phyloP scores from a whole-genome alignment of 768 basidiomycete genomes.

The Termitomyces sp. region DNA sequence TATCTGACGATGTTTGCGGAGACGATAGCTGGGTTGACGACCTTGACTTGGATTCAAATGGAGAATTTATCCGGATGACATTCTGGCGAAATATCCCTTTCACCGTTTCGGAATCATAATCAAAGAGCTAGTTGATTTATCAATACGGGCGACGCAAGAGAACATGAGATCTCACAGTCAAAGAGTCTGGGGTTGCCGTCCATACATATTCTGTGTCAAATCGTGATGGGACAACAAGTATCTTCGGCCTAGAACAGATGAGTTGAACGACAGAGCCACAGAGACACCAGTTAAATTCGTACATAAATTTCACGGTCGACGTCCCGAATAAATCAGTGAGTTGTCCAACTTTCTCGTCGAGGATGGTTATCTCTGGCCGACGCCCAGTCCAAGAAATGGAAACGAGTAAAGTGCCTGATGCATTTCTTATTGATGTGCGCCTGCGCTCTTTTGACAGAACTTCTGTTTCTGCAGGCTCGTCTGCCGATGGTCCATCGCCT shows the following conservation, averaged over 20 bases:
- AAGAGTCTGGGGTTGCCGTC: conserved; percentile 49
- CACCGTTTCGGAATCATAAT: conserved; percentile 42
- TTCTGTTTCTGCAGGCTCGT: no score
- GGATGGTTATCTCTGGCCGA: conserved; percentile 45
- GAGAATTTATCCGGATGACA: conserved; percentile 34
- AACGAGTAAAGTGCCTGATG: conserved; percentile 34
- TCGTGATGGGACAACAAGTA: conserved; percentile 56
- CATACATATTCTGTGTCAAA: conserved; percentile 58
- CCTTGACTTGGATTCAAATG: conserved; percentile 18
- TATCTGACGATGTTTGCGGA: conserved; percentile 14
- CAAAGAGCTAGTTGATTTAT: conserved; percentile 35
- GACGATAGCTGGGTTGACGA: neutral
- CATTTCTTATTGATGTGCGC: conserved; percentile 38
- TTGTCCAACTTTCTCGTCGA: conserved; percentile 44
- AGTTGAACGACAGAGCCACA: neutral
- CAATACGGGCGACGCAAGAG: neutral
- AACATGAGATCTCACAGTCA: conserved; percentile 32
- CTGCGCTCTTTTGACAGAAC: conserved; percentile 23
- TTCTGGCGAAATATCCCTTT: conserved; percentile 50
- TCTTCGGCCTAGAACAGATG: conserved; percentile 38
- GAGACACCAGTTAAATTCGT: neutral
- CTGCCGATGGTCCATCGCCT: conserved; percentile 16
- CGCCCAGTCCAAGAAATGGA: conserved; percentile 50
- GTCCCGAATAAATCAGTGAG: conserved; percentile 55
- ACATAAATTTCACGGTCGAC: conserved; percentile 51